Conservation (phyloP, 2,329 filamentous ascomycete species). For the Trichoderma gracile region DNA sequence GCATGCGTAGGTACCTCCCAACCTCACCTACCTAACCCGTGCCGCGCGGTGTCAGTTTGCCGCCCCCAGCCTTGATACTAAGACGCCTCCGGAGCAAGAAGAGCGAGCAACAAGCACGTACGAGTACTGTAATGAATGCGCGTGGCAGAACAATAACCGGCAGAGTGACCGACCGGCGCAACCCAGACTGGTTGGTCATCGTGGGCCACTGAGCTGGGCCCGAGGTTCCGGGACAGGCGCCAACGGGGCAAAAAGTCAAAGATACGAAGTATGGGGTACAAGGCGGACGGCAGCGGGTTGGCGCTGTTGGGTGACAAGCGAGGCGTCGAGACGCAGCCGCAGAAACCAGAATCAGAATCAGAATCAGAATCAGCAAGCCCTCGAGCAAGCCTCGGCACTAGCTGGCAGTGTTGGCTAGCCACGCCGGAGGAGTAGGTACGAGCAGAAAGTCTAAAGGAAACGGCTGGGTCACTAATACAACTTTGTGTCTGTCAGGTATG, state of each 20-base stretch:
- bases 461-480: too few relatives aligned
- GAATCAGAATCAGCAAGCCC: too few relatives aligned
- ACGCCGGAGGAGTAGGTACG: too few relatives aligned
- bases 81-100: constrained; percentile 10
- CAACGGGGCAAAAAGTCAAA: constrained; percentile 6
- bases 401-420: too few relatives aligned
- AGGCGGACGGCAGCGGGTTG: background rate
- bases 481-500: too few relatives aligned
- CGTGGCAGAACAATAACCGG: constrained; percentile 10
- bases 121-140: background rate
- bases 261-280: constrained; percentile 19
- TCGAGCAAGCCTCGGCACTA: too few relatives aligned
- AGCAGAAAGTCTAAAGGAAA: too few relatives aligned
- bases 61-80: constrained; percentile 6
- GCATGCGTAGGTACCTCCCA: too few relatives aligned
- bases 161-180: background rate
- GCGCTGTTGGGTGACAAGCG: background rate
- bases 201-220: background rate
- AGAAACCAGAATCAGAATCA: too few relatives aligned
- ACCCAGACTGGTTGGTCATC: constrained; percentile 1
- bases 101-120: background rate
- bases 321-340: too few relatives aligned
- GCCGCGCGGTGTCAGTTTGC: constrained; percentile 10
- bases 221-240: constrained; percentile 2
- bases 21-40: background rate